Evolutionary conservation across 2,329 filamentous ascomycete species (phyloP), one percentile per base, ranked within the genome.

Genomic region (Nothomitra cinnamomea): DNA sequence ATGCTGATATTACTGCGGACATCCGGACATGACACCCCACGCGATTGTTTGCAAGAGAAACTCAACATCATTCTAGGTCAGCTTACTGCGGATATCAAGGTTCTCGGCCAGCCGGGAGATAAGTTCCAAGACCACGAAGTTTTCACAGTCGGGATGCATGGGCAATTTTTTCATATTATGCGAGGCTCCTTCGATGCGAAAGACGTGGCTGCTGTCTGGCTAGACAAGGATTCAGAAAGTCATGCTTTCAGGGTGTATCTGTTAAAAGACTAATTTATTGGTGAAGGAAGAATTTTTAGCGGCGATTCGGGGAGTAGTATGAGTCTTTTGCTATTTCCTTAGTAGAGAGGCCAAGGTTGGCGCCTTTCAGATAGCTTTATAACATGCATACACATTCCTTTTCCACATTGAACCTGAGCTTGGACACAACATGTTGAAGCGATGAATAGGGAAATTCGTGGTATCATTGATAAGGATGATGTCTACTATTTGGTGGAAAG

Each of bases 241-340:
- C n/a, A n/a, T n/a, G n/a, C n/a, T n/a, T n/a, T n/a, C n/a, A n/a
- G n/a, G n/a, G n/a, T n/a, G 2, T 38, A 38, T 38, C 40, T 42
- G 40, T 42, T 19, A 42, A 42, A 42, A 42, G 40, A 42, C 40
- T 42, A n/a, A 42, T 42, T n/a, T 42, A 42, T 42, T 42, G 40
- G 15, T 6, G 40, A 42, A 42, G 15, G 15, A 42, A 42, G 15
- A 42, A n/a, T 42, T 42, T 42, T 42, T 42, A 42, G 40, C 5
- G 15, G 15, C 4, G 40, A 19, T 42, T 42, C 40, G 40, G 21
- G 40, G 40, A 42, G n/a, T 42, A 42, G 40, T 42, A 42, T 13
- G 15, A 42, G 40, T n/a, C 40, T 42, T 42, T 42, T 19, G 40
- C 40, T 42, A 42, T 42, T 42, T 42, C 40, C 40, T 42, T 42